Conservation (phyloP, 2,329 filamentous ascomycete species). For the Apiospora pterosperma region DNA sequence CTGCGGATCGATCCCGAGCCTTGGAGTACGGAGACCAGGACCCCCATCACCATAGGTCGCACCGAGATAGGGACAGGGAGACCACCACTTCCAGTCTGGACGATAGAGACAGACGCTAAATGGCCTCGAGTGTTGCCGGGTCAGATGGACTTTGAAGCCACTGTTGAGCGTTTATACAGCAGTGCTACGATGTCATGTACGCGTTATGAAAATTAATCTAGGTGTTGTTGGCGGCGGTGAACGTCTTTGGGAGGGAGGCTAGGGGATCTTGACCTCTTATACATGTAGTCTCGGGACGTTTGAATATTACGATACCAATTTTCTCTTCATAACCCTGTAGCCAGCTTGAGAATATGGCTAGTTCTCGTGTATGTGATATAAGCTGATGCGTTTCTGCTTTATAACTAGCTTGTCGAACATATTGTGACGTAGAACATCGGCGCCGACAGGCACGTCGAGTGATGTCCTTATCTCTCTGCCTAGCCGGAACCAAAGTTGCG, state of each 20-base stretch:
- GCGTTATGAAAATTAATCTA: background rate
- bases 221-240: background rate
- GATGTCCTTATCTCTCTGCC: background rate
- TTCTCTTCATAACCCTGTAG: background rate
- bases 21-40: slow-evolving; percentile 3
- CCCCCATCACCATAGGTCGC: background rate
- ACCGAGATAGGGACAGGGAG: background rate
- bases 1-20: background rate
- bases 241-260: background rate
- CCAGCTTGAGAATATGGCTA: too few species aligned
- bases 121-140: background rate
- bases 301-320: background rate
- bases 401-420: background rate
- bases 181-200: background rate
- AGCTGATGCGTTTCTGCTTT: background rate
- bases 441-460: background rate
- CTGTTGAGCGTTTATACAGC: background rate
- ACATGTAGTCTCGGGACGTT: background rate
- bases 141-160: background rate
- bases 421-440: background rate
- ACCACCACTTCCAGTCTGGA: background rate
- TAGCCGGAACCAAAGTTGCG: too few species aligned
- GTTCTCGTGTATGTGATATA: background rate
- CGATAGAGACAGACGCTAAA: background rate
- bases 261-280: background rate